Evolutionary conservation across 2,329 filamentous ascomycete genomes (phyloP), one percentile per base, ranked within the genome.

Genomic region (Ascochyta rabiei): DNA sequence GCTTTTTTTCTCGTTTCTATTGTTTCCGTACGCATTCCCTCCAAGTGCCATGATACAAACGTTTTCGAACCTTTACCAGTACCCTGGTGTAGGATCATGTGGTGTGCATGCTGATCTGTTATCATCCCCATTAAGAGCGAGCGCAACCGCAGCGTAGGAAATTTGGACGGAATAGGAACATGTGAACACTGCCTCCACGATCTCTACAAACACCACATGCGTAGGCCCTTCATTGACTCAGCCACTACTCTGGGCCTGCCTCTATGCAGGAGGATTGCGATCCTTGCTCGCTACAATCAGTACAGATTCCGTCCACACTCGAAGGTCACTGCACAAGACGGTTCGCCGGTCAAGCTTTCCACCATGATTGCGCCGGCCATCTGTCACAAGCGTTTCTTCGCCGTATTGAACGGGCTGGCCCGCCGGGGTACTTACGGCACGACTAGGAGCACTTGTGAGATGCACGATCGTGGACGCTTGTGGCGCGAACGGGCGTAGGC

Each of bases 391-490:
- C 37, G 35, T 30, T 19, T 37, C 23, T n/a, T 30, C 19, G 33
- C 34, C 38, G 28, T 46, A 31, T 28, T 26, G 24, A 30, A 41
- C 42, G 52, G 46, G 46, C 37, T 50, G 33, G 38, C 30, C 52
- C 46, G 46, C 31, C 23, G 35, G 21, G 10, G 18, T 18, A 12
- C 42, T 31, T 37, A 42, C 41, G 46, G 37, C 46, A 37, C 37
- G 42, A 21, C 18, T 8, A 50, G 21, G 18, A 21, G 35, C 23
- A 33, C n/a, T 24, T 24, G 34, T 42, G 24, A 43, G 35, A 34
- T 50, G 47, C 52, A 50, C 52, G 52, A 55, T 55, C 46, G 42
- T 46, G 42, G 33, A 46, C 46, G 52, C 52, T 50, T 55, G 52
- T 55, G 52, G 47, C 52, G 52, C 33, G 37, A 54, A 54, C 45